Base-by-base conservation (phyloP, 2,329 filamentous ascomycete species). In the Claviceps africana region DNA sequence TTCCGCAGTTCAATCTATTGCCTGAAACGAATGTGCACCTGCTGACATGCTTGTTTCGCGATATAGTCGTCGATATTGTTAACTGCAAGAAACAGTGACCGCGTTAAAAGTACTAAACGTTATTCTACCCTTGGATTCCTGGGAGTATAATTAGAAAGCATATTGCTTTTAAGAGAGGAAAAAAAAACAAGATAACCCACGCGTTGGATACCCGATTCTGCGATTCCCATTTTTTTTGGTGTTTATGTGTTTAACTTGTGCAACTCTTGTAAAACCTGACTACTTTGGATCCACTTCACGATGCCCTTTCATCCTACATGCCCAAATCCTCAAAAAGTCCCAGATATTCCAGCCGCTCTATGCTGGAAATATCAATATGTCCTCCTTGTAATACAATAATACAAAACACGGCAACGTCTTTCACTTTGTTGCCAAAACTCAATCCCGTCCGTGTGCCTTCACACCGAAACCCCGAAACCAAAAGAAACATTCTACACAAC, bases 21-120 rank as follows among this genome's bases (percentile, higher is more conserved):
- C 7, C n/a, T 15, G 19, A 50, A 37, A 19, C 21, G 22, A 17
- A 17, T 8, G 17, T n/a, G 31, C 42, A 39, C 10, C 42, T 48
- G n/a, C 21, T 37, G 17, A 46, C 15, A 21, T 3, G 15, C n/a
- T n/a, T 30, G 3, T 19, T 28, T 30, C 37, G 17, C 15, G 30
- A 17, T 25, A 17, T 25, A 79, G 76, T 81, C 59, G 69, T 79
- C 63, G 76, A 81, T 57, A 81, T 81, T 60, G 74, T 80, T 71
- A 81, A 80, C 73, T 68, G 70, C 67, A 60, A 57, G 52, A 74
- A 71, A 64, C 66, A 70, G 65, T 78, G 39, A 72, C 70, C 49
- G n/a, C 37, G 30, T 35, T 31, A 52, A 43, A 37, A n/a, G 11
- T 8, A 28, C 42, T 8, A 25, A 25, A 15, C 35, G 5, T 25